Evolutionary conservation across 441 rosid species (phyloP), one percentile per base, ranked within the genome.

Genomic region (Gossypium schwendimanii): DNA sequence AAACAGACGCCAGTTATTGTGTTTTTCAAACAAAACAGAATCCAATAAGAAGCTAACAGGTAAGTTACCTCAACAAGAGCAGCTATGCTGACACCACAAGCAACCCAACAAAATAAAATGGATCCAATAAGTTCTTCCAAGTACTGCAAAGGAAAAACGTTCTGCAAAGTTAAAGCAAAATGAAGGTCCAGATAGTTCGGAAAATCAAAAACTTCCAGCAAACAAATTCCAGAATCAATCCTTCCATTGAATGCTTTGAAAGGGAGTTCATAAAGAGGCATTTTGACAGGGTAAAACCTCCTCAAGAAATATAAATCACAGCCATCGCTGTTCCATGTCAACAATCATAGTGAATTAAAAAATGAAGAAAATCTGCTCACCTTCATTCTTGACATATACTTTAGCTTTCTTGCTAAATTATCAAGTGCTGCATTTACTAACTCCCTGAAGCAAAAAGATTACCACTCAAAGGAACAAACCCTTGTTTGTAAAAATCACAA

Each of bases 111-210:
- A 80, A 90, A 93, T 64, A 96, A 86, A 82, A 96, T 87, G 5
- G 97, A 80, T 36, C 97, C 97, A 75, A 87, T 73, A 75, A 93
- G 88, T 83, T 96, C 93, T 83, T 93, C 97, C 81, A 96, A 82
- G 84, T 96, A 96, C 99, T 96, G 93, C 77, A 83, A 28, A 69
- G 36, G 52, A 14, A 31, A 55, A 26, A 15, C 18, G 17, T 28
- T 52, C 24, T 33, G 61, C 12, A 18, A 53, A 31, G 72, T 69
- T 69, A 33, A 31, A 31, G 28, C 49, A 58, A 33, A 68, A 52
- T 53, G 45, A 69, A 33, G 72, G 28, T 31, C 47, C 55, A 26
- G 28, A 71, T 39, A 44, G 26, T 65, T 41, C 0, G 9, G 39
- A 70, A 58, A 54, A 57, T 58, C 33, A 70, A 41, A 21, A 21